Evolutionary conservation across 2,329 filamentous ascomycete genomes (phyloP), one percentile per base, ranked within the genome.

Genomic region (Alternaria incomplexa): DNA sequence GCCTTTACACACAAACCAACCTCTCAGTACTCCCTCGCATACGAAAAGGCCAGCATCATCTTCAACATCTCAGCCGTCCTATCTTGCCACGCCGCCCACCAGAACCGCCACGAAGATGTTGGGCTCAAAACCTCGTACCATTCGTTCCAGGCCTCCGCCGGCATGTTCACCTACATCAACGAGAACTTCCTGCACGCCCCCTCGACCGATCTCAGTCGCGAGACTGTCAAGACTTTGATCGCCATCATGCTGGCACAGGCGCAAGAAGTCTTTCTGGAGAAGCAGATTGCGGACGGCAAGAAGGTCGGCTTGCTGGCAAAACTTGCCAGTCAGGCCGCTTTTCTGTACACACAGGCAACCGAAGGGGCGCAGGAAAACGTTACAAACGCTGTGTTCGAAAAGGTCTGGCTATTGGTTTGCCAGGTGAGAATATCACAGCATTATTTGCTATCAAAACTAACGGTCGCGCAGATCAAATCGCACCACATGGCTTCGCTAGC

Each of bases 121-220:
- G 95, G 95, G 32, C 87, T 98, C 78, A 99, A 99, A 83, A 95
- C 93, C 13, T 93, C 96, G 17, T 99, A 98, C 79, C 95, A 99
- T 81, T 97, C 94, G 20, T 98, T 98, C 83, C 96, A 99, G 81
- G 96, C 96, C 44, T 94, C 95, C 8, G 96, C 96, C 10, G 96
- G 96, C 83, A 99, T 99, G 96, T 99, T 98, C 81, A 98, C 95
- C 56, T 99, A 99, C 76, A 99, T 99, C 83, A 99, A 99, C 81
- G 96, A 99, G 82, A 99, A 99, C 83, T 99, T 99, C 79, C 85
- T 99, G 36, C 96, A 99, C 75, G 96, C 96, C 2, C 96, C 96
- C 1, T 97, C 94, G 9, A 94, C 93, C n/a, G 96, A 99, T 76
- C 83, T 99, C 51, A 98, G 94, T 79, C 86, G 96, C 64, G 95